Conservation (phyloP, 129 eudicot species). For the Lactuca saligna region DNA sequence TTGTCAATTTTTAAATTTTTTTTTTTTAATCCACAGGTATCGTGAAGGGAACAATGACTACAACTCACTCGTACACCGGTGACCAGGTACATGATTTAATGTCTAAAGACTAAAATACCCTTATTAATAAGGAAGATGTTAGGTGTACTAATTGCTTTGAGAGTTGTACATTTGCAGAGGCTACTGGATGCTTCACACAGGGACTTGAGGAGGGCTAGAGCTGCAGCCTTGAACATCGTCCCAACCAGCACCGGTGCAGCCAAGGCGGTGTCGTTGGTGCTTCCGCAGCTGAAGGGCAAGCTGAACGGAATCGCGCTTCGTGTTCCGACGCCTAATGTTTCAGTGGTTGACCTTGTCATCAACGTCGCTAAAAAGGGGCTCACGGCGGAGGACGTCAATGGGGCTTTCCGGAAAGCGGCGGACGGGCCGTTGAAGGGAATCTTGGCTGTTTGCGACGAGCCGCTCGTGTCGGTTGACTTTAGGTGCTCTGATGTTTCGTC, state of each 20-base stretch:
- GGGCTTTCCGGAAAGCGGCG: slow-evolving; percentile 89
- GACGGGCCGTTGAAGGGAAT: slow-evolving; percentile 85
- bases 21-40: slow-evolving; percentile 46
- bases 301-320: slow-evolving; percentile 98
- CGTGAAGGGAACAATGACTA: slow-evolving; percentile 98
- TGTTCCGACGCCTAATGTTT: slow-evolving; percentile 95
- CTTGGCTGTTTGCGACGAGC: slow-evolving; percentile 80
- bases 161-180: slow-evolving; percentile 47
- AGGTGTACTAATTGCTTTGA: slow-evolving; percentile 11
- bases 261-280: slow-evolving; percentile 94
- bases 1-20: neutral
- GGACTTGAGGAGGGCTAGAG: slow-evolving; percentile 96
- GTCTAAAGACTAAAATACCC: too few species aligned
- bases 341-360: slow-evolving; percentile 93
- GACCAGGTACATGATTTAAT: slow-evolving; percentile 59
- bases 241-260: slow-evolving; percentile 99
- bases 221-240: slow-evolving; percentile 94
- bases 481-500: slow-evolving; percentile 88
- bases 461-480: slow-evolving; percentile 95
- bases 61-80: slow-evolving; percentile 98
- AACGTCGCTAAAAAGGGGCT: slow-evolving; percentile 81
- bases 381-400: slow-evolving; percentile 87
- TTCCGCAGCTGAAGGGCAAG: slow-evolving; percentile 96
- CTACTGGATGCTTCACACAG: slow-evolving; percentile 94
- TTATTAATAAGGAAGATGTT: too few species aligned